Evolutionary conservation across 2,329 filamentous ascomycete species (phyloP).

Genomic region (Hypoxylon rubiginosum): DNA sequence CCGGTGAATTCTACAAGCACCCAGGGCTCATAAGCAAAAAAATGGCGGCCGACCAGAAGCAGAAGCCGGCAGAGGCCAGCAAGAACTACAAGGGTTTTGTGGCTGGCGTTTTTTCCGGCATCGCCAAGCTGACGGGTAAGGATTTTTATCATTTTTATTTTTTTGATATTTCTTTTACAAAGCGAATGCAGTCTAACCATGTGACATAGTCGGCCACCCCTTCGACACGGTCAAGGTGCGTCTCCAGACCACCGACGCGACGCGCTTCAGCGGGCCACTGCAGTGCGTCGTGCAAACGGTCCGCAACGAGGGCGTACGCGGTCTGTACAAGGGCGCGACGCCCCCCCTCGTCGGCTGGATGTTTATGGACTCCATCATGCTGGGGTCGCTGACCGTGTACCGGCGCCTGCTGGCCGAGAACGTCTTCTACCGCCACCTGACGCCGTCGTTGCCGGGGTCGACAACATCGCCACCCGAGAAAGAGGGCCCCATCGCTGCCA

Average conservation of each 20-base stretch:
- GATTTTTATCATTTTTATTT: no score
- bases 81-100: slow-evolving; percentile 95
- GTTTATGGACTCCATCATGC: slow-evolving; percentile 94
- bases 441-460: slow-evolving; percentile 50
- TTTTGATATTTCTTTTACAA: no score
- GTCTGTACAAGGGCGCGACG: slow-evolving; percentile 94
- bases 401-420: slow-evolving; percentile 85
- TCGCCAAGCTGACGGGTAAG: slow-evolving; percentile 88
- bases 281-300: slow-evolving; percentile 89
- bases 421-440: slow-evolving; percentile 73
- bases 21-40: not conserved
- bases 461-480: slow-evolving; percentile 53
- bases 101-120: slow-evolving; percentile 93
- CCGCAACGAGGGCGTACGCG: slow-evolving; percentile 84
- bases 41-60: slow-evolving; percentile 54
- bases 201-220: slow-evolving; percentile 71
- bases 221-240: slow-evolving; percentile 99
- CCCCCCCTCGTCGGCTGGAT: slow-evolving; percentile 97
- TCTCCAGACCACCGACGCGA: slow-evolving; percentile 83
- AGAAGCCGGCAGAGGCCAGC: slow-evolving; percentile 49
- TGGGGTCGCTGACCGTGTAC: slow-evolving; percentile 92
- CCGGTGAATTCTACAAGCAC: not conserved
- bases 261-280: slow-evolving; percentile 86
- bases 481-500: slow-evolving; percentile 46
- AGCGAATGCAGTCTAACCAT: not conserved